Percentiles rank a stretch among this genome's conserved stretches.
Evolutionary conservation across 257 asterid species (phyloP).

Genomic region (Penstemon davidsonii): DNA sequence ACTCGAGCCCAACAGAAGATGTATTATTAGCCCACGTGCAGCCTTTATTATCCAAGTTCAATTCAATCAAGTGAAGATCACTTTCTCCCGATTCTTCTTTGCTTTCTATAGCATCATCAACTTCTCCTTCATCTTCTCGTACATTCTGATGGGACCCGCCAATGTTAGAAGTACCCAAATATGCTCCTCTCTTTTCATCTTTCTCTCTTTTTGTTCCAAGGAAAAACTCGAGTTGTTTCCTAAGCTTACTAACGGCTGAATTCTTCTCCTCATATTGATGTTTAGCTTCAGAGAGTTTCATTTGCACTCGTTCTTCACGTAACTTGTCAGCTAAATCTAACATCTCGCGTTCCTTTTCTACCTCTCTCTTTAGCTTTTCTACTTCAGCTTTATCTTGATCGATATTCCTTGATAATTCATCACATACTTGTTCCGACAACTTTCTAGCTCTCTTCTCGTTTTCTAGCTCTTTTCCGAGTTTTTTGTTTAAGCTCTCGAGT

Average conservation of each 20-base stretch:
- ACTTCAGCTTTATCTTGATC: slow-evolving; percentile 44
- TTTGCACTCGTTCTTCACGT: background rate
- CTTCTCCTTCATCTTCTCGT: slow-evolving; percentile 46
- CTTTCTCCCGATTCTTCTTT: slow-evolving; percentile 62
- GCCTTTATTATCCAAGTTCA: slow-evolving; percentile 42
- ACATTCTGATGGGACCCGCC: slow-evolving; percentile 29
- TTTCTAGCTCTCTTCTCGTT: slow-evolving; percentile 79
- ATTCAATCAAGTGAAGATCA: slow-evolving; percentile 69
- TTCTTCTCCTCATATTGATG: slow-evolving; percentile 65
- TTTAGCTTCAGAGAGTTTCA: slow-evolving; percentile 41
- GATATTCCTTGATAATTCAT: slow-evolving; percentile 60
- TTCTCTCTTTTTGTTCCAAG: slow-evolving; percentile 53
- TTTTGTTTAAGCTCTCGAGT: slow-evolving; percentile 79
- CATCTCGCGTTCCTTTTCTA: background rate
- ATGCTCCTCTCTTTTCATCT: slow-evolving; percentile 38
- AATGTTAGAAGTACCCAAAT: slow-evolving; percentile 34
- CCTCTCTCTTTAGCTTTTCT: background rate
- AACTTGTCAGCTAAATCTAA: background rate
- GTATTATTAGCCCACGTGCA: background rate
- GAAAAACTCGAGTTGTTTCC: slow-evolving; percentile 75
- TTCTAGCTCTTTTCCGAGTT: slow-evolving; percentile 75
- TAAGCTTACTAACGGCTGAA: slow-evolving; percentile 65
- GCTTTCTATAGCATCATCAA: slow-evolving; percentile 31
- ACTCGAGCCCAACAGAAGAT: background rate
- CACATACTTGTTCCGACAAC: slow-evolving; percentile 64